A percentile compares a stretch with the other conserved stretches of the same genome.
Conservation (phyloP, 2,329 filamentous ascomycete genomes). For the Beauveria varroae region DNA sequence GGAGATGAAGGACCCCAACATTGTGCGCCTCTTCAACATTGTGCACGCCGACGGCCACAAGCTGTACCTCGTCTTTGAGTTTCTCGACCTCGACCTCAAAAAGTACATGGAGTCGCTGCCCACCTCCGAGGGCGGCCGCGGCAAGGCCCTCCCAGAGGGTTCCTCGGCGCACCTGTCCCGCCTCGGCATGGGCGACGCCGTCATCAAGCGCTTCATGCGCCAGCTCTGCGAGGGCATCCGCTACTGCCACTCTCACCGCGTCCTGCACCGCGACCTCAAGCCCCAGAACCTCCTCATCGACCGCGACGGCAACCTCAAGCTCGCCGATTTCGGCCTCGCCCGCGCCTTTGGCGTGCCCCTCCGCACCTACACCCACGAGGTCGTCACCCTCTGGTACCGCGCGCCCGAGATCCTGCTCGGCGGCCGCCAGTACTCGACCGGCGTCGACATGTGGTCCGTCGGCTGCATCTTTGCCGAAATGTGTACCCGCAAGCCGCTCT, state of each 20-base stretch:
- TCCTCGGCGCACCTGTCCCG: constrained; percentile 55
- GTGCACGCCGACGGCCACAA: constrained; percentile 93
- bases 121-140: constrained; percentile 74
- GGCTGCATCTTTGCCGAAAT: constrained; percentile 95
- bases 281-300: constrained; percentile 86
- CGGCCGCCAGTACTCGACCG: constrained; percentile 86
- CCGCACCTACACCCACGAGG: constrained; percentile 89
- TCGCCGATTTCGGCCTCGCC: constrained; percentile 84
- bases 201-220: constrained; percentile 90
- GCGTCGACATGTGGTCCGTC: constrained; percentile 93
- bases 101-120: constrained; percentile 94
- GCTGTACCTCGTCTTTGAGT: constrained; percentile 88
- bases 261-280: constrained; percentile 83
- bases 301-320: constrained; percentile 78
- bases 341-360: constrained; percentile 86
- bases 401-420: constrained; percentile 85
- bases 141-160: constrained; percentile 77
- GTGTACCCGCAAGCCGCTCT: constrained; percentile 88
- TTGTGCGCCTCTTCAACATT: constrained; percentile 82
- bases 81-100: constrained; percentile 84
- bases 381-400: constrained; percentile 91
- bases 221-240: constrained; percentile 77
- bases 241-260: constrained; percentile 83
- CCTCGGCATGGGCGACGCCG: constrained; percentile 66
- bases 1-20: constrained; percentile 88